Evolutionary conservation across 441 rosid species (phyloP).

Genomic region (Brassica hybrid): DNA sequence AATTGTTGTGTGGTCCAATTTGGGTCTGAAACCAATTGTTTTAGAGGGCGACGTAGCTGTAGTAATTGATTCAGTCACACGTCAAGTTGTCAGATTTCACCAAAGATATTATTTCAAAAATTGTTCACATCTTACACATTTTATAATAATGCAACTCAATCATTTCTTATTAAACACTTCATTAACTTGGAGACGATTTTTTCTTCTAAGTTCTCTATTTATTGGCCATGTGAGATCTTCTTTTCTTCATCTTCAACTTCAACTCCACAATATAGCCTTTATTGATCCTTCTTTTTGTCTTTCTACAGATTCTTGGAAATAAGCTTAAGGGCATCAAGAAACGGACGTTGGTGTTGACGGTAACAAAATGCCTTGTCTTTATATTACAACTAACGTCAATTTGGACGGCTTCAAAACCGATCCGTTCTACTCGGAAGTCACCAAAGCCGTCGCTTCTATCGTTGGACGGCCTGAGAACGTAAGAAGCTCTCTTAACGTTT

Average conservation of each 20-base stretch:
- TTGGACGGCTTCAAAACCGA: slow-evolving; percentile 47
- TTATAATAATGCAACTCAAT: too few species aligned
- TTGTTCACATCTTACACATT: slow-evolving; percentile 32
- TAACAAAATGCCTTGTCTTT: slow-evolving; percentile 58
- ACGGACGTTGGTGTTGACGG: slow-evolving; percentile 16
- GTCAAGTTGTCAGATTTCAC: slow-evolving; percentile 40
- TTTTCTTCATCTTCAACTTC: slow-evolving; percentile 26
- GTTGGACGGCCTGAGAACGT: slow-evolving; percentile 59
- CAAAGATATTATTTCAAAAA: background rate
- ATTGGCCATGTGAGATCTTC: slow-evolving; percentile 30
- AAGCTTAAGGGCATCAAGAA: slow-evolving; percentile 28
- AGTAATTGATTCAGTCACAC: slow-evolving; percentile 35
- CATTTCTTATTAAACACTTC: background rate
- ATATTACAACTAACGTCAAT: slow-evolving; percentile 55
- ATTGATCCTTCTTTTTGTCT: background rate
- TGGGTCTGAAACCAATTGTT: slow-evolving; percentile 25
- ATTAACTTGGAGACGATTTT: background rate
- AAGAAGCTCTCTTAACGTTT: slow-evolving; percentile 7
- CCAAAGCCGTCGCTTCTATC: slow-evolving; percentile 51
- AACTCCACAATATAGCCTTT: background rate
- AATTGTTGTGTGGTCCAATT: slow-evolving; percentile 26
- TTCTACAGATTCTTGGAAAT: slow-evolving; percentile 9
- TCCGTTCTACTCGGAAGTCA: slow-evolving; percentile 48
- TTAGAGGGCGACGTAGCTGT: slow-evolving; percentile 23
- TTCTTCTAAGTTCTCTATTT: slow-evolving; percentile 8